These are phyloP conservation scores for Geosmithia flava DNA, from an alignment of 2,329 filamentous ascomycete genomes.

Conservation along the genomic window DNA sequence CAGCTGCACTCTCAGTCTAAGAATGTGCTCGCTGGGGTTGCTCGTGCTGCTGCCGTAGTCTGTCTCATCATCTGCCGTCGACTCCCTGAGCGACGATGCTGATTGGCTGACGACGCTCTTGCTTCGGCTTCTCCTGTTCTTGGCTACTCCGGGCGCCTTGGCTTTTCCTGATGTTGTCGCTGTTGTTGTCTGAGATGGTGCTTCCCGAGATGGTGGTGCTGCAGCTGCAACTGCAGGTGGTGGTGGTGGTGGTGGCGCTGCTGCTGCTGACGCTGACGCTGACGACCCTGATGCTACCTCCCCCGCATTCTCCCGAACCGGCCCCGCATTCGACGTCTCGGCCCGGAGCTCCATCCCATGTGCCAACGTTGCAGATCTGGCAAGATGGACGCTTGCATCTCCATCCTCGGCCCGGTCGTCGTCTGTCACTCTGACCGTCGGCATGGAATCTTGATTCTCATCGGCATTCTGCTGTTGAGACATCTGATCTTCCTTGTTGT, in stretches of 20 bases:
- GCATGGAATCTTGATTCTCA: conserved; percentile 3
- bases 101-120: not conserved
- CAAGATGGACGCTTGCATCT: conserved; percentile 13
- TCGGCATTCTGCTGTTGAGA: not conserved
- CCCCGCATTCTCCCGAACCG: not conserved
- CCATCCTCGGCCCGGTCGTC: conserved; percentile 11
- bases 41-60: not conserved
- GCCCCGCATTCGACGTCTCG: not conserved
- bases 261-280: not conserved
- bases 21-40: conserved; percentile 12
- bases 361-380: conserved; percentile 3
- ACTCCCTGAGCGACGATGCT: not conserved
- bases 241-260: not conserved
- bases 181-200: too few species aligned
- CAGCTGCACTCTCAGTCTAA: conserved; percentile 31
- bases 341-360: not conserved
- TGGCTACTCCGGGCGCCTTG: too few species aligned
- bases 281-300: not conserved
- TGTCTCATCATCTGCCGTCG: not conserved
- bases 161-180: too few species aligned
- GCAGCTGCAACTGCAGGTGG: too few species aligned
- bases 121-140: not conserved
- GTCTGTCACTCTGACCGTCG: conserved; percentile 12
- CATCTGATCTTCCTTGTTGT: not conserved
- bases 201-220: too few species aligned